Evolutionary conservation across 805 yeast genomes (phyloP).

Genomic region (Yarrowia osloensis): DNA sequence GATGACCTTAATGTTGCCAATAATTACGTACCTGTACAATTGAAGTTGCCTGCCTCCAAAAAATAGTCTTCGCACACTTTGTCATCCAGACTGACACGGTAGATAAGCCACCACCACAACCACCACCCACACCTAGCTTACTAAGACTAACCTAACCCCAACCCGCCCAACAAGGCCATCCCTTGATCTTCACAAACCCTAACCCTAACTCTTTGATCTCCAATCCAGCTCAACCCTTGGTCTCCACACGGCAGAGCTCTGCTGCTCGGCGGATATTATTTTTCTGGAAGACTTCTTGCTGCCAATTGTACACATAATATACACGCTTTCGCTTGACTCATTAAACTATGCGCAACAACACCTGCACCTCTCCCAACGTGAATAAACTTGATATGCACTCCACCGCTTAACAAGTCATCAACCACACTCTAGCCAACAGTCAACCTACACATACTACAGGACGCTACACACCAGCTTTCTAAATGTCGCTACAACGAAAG

Average conservation of each 20-base stretch:
- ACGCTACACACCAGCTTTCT: too few relatives aligned
- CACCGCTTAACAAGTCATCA: constrained; percentile 1
- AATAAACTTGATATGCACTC: constrained; percentile 5
- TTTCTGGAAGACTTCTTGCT: not conserved
- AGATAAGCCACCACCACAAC: too few relatives aligned
- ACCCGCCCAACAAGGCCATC: not conserved
- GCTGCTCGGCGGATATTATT: not conserved
- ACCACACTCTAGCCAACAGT: not conserved
- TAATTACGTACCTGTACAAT: too few relatives aligned
- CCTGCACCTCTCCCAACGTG: not conserved
- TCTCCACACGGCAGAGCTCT: not conserved
- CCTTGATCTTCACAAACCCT: constrained; percentile 5
- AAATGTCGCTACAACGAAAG: constrained; percentile 24
- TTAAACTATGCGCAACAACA: not conserved
- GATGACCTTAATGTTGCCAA: too few relatives aligned
- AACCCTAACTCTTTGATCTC: not conserved
- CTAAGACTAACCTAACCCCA: not conserved
- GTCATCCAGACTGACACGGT: too few relatives aligned
- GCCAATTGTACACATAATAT: not conserved
- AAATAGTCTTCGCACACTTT: too few relatives aligned
- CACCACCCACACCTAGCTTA: too few relatives aligned
- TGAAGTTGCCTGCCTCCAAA: too few relatives aligned
- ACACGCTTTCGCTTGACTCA: not conserved
- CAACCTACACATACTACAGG: not conserved
- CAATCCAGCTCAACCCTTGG: not conserved